A percentile compares a stretch with the other conserved stretches of the same genome.
phyloP scores from a whole-genome alignment of 2,329 filamentous ascomycete genomes.

The Colletotrichum sp. region DNA sequence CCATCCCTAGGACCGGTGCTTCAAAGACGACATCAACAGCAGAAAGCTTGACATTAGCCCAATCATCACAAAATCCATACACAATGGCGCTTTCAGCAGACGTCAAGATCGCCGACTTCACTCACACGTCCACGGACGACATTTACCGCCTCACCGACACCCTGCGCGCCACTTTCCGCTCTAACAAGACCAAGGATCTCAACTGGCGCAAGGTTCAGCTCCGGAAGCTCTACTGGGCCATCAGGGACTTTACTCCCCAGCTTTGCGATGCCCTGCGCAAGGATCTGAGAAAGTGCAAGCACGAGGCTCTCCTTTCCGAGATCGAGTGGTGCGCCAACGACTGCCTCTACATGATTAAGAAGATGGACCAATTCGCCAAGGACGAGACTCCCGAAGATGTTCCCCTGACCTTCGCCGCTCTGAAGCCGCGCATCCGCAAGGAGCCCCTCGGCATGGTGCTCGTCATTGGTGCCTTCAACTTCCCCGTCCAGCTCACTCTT shows the following conservation, averaged over 20 bases:
- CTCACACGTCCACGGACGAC: conserved; percentile 66
- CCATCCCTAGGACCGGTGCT: neutral
- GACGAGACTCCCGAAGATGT: conserved; percentile 80
- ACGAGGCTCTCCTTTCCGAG: conserved; percentile 78
- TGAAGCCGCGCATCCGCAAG: conserved; percentile 80
- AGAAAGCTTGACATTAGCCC: neutral
- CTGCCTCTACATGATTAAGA: conserved; percentile 76
- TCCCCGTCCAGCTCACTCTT: conserved; percentile 81
- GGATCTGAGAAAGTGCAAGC: conserved; percentile 79
- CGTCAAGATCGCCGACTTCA: conserved; percentile 51
- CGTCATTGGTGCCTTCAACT: conserved; percentile 94
- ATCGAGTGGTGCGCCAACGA: conserved; percentile 81
- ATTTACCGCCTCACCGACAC: conserved; percentile 67
- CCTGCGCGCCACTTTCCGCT: conserved; percentile 72
- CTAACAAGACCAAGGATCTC: conserved; percentile 81
- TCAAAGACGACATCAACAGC: neutral
- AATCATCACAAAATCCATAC: neutral
- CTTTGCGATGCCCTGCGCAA: conserved; percentile 75
- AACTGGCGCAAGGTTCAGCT: conserved; percentile 85
- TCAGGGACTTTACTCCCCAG: conserved; percentile 77
- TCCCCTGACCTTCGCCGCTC: conserved; percentile 66
- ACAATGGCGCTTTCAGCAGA: conserved; percentile 41
- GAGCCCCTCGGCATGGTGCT: conserved; percentile 85
- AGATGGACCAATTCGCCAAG: conserved; percentile 80
- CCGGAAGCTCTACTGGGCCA: conserved; percentile 91